These are phyloP conservation scores for Phytopythium mirpurense DNA, from an alignment of 352 stramenopile species.

Conservation along the genomic window DNA sequence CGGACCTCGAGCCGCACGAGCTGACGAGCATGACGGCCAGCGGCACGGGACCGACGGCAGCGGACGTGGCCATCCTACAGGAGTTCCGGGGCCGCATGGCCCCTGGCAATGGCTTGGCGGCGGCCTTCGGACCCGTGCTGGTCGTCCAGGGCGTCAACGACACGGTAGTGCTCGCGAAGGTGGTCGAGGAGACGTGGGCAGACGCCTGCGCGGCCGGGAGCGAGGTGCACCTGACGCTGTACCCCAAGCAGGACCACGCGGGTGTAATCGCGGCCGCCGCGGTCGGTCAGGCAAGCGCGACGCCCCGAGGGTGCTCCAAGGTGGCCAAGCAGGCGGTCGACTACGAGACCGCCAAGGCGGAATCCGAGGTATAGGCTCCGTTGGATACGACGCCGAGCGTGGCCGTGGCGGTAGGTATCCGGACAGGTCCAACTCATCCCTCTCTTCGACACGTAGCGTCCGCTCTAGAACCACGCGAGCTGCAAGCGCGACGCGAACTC, in stretches of 20 bases:
- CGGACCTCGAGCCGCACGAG: conserved; percentile 3
- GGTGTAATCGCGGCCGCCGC: conserved; percentile 1
- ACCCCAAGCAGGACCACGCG: conserved; percentile 11
- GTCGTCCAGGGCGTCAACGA: conserved; percentile 11
- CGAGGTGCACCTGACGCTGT: conserved; percentile 9
- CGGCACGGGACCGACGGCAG: neutral
- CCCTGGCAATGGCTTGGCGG: conserved; percentile 2
- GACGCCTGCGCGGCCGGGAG: conserved; percentile 4
- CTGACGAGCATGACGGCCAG: conserved; percentile 3
- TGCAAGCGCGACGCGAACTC: conserved; percentile 23
- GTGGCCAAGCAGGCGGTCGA: conserved; percentile 1
- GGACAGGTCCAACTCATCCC: too few relatives aligned
- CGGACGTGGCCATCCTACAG: neutral
- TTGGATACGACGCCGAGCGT: too few relatives aligned
- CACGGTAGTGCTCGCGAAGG: conserved; percentile 4
- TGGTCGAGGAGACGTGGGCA: conserved; percentile 7
- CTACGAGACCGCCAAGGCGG: neutral
- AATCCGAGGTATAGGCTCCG: neutral
- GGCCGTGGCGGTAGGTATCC: too few relatives aligned
- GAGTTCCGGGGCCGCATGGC: conserved; percentile 4
- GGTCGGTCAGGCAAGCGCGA: neutral
- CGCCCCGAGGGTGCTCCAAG: neutral
- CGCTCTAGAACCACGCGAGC: conserved; percentile 54
- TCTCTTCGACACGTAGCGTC: too few relatives aligned
- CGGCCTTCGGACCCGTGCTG: conserved; percentile 5